Conservation (phyloP, 495 filamentous ascomycete species). For the Annulohypoxylon bovei region DNA sequence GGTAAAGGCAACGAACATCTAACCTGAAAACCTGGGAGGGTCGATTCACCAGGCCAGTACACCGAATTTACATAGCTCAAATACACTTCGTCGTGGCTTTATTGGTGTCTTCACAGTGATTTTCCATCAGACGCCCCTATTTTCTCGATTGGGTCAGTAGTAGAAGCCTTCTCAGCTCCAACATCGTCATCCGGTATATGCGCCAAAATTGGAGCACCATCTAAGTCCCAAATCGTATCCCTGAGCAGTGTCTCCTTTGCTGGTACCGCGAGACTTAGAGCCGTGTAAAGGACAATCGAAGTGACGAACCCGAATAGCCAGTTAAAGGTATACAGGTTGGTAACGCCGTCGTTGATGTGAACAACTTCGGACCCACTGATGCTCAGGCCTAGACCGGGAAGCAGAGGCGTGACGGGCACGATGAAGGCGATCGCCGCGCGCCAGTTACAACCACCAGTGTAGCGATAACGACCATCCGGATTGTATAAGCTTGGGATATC, state of each 20-base stretch:
- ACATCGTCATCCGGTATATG: constrained; percentile 23
- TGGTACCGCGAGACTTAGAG: constrained; percentile 47
- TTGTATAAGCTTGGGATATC: constrained; percentile 69
- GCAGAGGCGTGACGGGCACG: constrained; percentile 67
- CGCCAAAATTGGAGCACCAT: constrained; percentile 35
- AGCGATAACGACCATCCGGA: constrained; percentile 64
- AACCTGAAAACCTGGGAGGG: neutral
- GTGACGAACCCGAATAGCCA: constrained; percentile 62
- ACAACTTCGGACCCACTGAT: constrained; percentile 51
- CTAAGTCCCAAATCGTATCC: constrained; percentile 48
- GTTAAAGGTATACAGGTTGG: constrained; percentile 59
- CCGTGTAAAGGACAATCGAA: constrained; percentile 52
- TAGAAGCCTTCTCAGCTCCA: constrained; percentile 21
- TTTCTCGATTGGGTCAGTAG: neutral
- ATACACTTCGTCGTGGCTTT: neutral
- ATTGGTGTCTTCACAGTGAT: neutral
- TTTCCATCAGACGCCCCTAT: neutral
- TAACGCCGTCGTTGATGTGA: constrained; percentile 47
- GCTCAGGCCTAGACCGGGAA: constrained; percentile 60
- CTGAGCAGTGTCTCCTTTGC: constrained; percentile 45
- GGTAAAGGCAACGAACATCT: too few species aligned
- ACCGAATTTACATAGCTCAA: neutral
- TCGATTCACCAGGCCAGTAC: neutral
- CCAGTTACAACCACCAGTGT: constrained; percentile 68
- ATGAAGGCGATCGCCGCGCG: constrained; percentile 71